A percentile compares a stretch with the other conserved stretches of the same genome.
These are phyloP conservation scores for Mortierella sp. DNA, from an alignment of 371 early-diverging fungal genomes.

Conservation along the genomic window DNA sequence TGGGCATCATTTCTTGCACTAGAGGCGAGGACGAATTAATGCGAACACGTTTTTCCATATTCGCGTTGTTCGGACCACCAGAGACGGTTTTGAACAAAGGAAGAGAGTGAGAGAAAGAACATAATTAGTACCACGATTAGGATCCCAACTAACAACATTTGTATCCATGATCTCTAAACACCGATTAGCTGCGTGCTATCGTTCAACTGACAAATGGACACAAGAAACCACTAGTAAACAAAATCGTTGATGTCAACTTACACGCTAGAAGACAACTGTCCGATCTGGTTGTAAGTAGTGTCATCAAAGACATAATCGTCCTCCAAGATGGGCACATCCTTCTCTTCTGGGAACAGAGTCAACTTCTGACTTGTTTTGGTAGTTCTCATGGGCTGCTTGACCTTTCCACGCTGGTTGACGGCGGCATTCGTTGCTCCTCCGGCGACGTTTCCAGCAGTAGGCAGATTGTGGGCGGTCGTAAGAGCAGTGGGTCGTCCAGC, in stretches of 20 bases:
- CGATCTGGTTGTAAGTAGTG: constrained; percentile 59
- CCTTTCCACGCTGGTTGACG: constrained; percentile 38
- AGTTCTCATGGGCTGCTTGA: constrained; percentile 79
- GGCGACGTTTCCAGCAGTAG: constrained; percentile 19
- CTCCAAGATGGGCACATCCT: constrained; percentile 60
- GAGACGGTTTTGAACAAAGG: background rate
- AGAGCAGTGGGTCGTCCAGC: constrained; percentile 13
- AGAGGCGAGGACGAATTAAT: constrained; percentile 5
- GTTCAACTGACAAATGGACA: background rate
- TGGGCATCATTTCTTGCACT: constrained; percentile 57
- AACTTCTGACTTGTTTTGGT: constrained; percentile 94
- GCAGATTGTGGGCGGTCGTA: constrained; percentile 28
- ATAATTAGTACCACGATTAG: constrained; percentile 10
- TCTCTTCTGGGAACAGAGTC: constrained; percentile 88
- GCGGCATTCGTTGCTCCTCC: constrained; percentile 19
- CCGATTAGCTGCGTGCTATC: background rate
- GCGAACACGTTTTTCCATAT: background rate
- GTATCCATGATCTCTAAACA: background rate
- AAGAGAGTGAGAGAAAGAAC: background rate
- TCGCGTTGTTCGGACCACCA: background rate
- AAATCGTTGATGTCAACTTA: constrained; percentile 19
- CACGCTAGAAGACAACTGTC: constrained; percentile 56
- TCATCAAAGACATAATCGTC: constrained; percentile 60
- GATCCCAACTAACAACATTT: constrained; percentile 25
- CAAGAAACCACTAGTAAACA: background rate